phyloP scores from a whole-genome alignment of 768 basidiomycete genomes.

The Macrolepiota dolichaula region DNA sequence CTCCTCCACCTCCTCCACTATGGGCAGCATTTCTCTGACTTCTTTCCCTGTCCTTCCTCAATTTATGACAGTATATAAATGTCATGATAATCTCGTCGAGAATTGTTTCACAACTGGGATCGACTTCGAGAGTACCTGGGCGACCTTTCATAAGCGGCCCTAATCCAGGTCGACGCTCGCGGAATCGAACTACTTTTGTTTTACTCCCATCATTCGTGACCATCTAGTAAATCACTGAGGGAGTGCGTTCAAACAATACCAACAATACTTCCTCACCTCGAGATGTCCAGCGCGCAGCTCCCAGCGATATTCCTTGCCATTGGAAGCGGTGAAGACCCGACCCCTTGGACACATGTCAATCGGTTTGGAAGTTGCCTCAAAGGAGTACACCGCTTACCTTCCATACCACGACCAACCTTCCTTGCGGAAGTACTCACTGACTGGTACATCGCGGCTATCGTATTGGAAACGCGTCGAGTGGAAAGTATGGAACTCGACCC shows the following conservation, averaged over 20 bases:
- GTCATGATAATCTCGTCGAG: conserved; percentile 28
- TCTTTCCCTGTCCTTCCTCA: conserved; percentile 21
- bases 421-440: conserved; percentile 4
- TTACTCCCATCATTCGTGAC: conserved; percentile 16
- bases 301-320: conserved; percentile 30
- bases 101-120: conserved; percentile 21
- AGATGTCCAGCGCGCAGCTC: conserved; percentile 21
- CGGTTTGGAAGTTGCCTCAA: background rate
- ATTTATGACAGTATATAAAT: conserved; percentile 26
- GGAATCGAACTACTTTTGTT: conserved; percentile 17
- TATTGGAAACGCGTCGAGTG: background rate
- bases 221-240: conserved; percentile 10
- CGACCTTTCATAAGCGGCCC: conserved; percentile 8
- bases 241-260: background rate
- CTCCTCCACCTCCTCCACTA: background rate
- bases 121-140: conserved; percentile 24
- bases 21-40: too few relatives aligned
- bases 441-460: conserved; percentile 1
- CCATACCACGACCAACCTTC: conserved; percentile 10
- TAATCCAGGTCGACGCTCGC: conserved; percentile 11
- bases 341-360: conserved; percentile 1
- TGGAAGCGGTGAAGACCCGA: conserved; percentile 14
- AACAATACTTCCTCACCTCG: conserved; percentile 1
- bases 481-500: conserved; percentile 14
- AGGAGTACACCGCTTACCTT: conserved; percentile 7